Base-by-base conservation (phyloP, 441 rosid genomes). In the Arabidopsis lyrata region DNA sequence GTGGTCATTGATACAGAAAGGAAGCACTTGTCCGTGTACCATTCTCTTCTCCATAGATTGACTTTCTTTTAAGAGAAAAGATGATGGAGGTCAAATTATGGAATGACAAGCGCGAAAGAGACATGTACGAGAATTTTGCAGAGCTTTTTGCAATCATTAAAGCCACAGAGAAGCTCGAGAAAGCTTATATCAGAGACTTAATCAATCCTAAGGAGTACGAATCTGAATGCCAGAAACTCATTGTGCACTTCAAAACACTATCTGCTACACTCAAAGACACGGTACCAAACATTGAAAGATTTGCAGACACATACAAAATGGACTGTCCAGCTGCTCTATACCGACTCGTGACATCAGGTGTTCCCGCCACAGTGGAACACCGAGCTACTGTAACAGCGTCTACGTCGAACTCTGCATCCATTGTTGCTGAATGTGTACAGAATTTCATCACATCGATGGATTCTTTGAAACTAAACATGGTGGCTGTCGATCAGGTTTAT, bases 31-130 rank as follows among this genome's bases (percentile, higher is more conserved):
- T 93, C 87, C 86, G 93, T 89, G 92, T 83, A 89, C 90, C 89
- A 60, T 88, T 78, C 88, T 81, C 89, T 88, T 89, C 92, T 93
- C 90, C 90, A 83, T 32, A 13, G 74, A 58, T 29, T 54, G 63
- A 70, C 48, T 73, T 42, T 58, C 22, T 42, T 24, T 42, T 62
- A 9, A 12, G 29, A 12, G 2, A 27, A 11, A 55, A 47, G 64
- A 71, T 16, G 73, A 88, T 88, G 95, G 98, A 95, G 88, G 92
- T 91, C 72, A 95, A 88, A 83, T 85, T 91, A 78, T 95, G 97
- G 94, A 85, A 87, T 41, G 97, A 93, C 85, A 93, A 95, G 90
- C 92, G 97, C 9, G 97, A 91, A 80, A 86, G 99, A 85, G 99
- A 93, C 75, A 90, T 93, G 97, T 90, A 91, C 20, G 98, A 93